A percentile compares a stretch with the other conserved stretches of the same genome.
Conservation (phyloP, 129 eudicot genomes). For the Flaveria bidentis region DNA sequence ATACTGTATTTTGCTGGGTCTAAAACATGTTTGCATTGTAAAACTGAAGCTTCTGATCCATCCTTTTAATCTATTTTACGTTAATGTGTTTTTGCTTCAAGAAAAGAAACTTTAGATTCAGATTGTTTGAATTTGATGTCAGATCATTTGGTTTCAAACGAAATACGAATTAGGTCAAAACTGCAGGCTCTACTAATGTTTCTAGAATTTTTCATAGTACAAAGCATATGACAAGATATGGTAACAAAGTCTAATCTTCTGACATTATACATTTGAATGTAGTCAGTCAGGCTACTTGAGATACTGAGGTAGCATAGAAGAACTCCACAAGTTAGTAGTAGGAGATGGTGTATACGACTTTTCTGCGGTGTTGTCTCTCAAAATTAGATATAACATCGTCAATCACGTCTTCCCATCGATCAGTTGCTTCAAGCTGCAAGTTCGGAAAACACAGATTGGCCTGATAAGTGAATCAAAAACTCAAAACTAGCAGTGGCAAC, state of each 20-base stretch:
- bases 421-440: slow-evolving; percentile 68
- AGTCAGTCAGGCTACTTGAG: background rate
- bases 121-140: background rate
- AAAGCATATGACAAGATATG: background rate
- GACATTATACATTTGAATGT: background rate
- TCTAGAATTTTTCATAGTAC: background rate
- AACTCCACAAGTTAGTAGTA: slow-evolving; percentile 42
- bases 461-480: background rate
- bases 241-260: background rate
- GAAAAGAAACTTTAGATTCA: background rate
- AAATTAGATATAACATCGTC: slow-evolving; percentile 63
- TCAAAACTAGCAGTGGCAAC: background rate
- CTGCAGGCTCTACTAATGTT: background rate
- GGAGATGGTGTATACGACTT: slow-evolving; percentile 67
- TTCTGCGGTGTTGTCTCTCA: slow-evolving; percentile 70
- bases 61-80: no score
- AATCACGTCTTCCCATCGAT: slow-evolving; percentile 67
- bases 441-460: background rate
- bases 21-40: no score
- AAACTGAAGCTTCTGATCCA: no score
- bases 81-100: no score
- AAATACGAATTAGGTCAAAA: no score
- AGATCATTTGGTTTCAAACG: no score
- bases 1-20: no score
- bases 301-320: background rate